A percentile compares a stretch with the other conserved stretches of the same genome.
Evolutionary conservation across 2,329 filamentous ascomycete genomes (phyloP).

Genomic region (Thelonectria olida): DNA sequence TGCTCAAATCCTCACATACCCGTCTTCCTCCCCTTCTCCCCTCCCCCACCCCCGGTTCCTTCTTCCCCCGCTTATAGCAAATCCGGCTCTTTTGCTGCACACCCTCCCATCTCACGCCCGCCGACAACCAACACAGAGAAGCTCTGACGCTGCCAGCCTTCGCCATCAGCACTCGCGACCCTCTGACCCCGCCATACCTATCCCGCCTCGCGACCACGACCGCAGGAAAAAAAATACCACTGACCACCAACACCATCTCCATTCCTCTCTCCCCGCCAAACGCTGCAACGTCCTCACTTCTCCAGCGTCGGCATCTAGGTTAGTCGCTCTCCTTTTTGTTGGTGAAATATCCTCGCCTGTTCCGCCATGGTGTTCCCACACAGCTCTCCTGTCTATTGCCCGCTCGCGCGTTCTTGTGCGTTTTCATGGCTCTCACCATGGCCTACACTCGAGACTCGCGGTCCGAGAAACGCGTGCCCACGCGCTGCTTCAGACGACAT

Average conservation of each 20-base stretch:
- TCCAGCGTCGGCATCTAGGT: constrained; percentile 38
- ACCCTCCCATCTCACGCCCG: constrained; percentile 24
- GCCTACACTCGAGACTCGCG: constrained; percentile 11
- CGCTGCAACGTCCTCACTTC: constrained; percentile 34
- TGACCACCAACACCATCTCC: constrained; percentile 33
- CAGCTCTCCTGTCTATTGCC: neutral
- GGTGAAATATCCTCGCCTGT: neutral
- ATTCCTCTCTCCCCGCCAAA: constrained; percentile 30
- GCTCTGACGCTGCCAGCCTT: constrained; percentile 30
- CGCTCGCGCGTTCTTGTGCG: constrained; percentile 1
- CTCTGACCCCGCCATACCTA: constrained; percentile 47
- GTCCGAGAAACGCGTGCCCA: constrained; percentile 20
- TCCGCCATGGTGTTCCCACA: neutral
- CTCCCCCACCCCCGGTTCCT: constrained; percentile 31
- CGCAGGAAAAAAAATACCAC: constrained; percentile 41
- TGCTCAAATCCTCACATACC: constrained; percentile 7
- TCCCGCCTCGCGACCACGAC: constrained; percentile 42
- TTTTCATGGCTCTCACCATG: constrained; percentile 14
- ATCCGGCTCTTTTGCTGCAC: constrained; percentile 31
- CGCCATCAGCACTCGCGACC: constrained; percentile 38
- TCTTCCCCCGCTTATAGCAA: constrained; percentile 32
- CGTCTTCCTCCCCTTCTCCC: constrained; percentile 31
- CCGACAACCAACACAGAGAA: constrained; percentile 15
- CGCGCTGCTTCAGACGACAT: neutral
- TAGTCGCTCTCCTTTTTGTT: constrained; percentile 20